A percentile compares a stretch with the other conserved stretches of the same genome.
These are phyloP conservation scores for Pythium aristosporum DNA, from an alignment of 352 stramenopile species.

Conservation along the genomic window DNA sequence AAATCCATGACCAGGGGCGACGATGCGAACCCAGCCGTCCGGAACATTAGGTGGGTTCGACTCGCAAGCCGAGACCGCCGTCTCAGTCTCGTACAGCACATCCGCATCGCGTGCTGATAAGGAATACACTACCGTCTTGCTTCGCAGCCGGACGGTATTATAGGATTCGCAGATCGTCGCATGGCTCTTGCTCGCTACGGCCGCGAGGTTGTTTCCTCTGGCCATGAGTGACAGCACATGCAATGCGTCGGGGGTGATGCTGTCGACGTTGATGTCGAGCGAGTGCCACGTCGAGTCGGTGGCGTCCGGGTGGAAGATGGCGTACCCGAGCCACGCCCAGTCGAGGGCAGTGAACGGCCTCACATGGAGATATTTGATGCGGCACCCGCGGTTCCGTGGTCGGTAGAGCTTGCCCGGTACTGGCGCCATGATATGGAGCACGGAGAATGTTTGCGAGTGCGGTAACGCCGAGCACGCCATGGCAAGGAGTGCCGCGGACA, in stretches of 20 bases:
- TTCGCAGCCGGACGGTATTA: not conserved
- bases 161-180: not conserved
- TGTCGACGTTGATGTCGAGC: conserved; percentile 3
- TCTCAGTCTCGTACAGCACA: not conserved
- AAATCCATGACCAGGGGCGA: not conserved
- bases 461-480: not conserved
- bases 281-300: not conserved
- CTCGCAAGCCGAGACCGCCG: not conserved
- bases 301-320: conserved; percentile 8
- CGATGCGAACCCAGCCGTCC: not conserved
- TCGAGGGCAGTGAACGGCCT: not conserved
- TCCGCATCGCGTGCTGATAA: not conserved
- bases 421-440: conserved; percentile 3
- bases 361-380: not conserved
- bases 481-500: not conserved
- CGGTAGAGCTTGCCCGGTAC: not conserved
- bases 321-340: conserved; percentile 15
- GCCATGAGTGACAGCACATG: not conserved
- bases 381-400: not conserved
- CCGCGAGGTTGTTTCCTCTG: not conserved
- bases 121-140: not conserved
- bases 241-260: not conserved
- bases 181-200: not conserved
- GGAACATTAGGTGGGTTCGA: not conserved
- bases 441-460: not conserved